These are phyloP conservation scores for Naganishia sp. DNA, from an alignment of 1,284 basidiomycete genomes.

Conservation along the genomic window DNA sequence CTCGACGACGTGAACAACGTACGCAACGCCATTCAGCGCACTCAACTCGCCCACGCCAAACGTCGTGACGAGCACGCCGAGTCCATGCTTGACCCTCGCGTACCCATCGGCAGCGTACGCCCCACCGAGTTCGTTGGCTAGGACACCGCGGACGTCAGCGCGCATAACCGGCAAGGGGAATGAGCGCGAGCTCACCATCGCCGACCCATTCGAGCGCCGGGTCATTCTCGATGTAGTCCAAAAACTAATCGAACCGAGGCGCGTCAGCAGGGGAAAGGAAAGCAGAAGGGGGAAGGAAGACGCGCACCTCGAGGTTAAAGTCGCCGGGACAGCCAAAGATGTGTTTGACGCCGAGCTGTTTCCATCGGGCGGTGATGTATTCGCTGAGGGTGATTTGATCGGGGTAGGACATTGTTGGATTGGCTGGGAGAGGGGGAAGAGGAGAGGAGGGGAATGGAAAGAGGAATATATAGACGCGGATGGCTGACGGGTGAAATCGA, in stretches of 20 bases:
- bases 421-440: background rate
- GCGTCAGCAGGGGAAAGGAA: background rate
- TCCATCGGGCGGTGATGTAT: constrained; percentile 67
- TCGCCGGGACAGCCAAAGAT: constrained; percentile 83
- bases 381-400: constrained; percentile 27
- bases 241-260: constrained; percentile 28
- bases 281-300: too few species aligned
- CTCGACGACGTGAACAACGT: constrained; percentile 27
- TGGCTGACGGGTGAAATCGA: too few species aligned
- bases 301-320: constrained; percentile 64
- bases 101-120: constrained; percentile 94
- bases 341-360: constrained; percentile 58
- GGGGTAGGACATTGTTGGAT: constrained; percentile 16
- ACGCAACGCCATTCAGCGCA: constrained; percentile 75
- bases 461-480: background rate
- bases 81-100: constrained; percentile 74
- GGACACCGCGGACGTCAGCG: background rate
- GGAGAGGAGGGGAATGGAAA: background rate
- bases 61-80: constrained; percentile 74
- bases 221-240: constrained; percentile 82
- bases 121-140: constrained; percentile 80
- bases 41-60: constrained; percentile 89
- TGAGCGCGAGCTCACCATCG: constrained; percentile 61
- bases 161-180: too few species aligned
- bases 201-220: constrained; percentile 82